Conservation (phyloP, 2,329 filamentous ascomycete species). For the Neofusicoccum sp. region DNA sequence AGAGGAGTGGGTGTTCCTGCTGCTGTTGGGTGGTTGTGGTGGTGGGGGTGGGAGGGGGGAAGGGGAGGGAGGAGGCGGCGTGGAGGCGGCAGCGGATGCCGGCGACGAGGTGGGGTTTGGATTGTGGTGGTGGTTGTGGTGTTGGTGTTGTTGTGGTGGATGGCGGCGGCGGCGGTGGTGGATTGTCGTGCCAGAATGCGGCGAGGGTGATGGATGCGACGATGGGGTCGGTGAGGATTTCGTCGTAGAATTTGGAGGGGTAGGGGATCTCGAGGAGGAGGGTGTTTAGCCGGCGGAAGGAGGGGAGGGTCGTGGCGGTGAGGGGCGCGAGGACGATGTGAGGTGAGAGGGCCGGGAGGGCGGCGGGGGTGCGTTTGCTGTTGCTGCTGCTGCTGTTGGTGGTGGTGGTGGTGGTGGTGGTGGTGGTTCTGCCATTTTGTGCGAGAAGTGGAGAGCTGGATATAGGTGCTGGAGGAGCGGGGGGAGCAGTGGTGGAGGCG, state of each 20-base stretch:
- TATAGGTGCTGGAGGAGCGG: constrained; percentile 4
- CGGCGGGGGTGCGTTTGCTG: background rate
- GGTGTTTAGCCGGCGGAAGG: constrained; percentile 57
- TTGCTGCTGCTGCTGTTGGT: constrained; percentile 4
- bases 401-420: background rate
- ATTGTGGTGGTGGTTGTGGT: constrained; percentile 6
- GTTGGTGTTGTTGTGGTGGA: background rate
- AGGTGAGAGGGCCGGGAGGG: constrained; percentile 39
- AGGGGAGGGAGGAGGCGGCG: constrained; percentile 21
- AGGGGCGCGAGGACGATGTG: constrained; percentile 55
- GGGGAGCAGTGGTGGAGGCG: background rate
- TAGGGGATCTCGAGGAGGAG: constrained; percentile 62
- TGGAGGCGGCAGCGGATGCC: constrained; percentile 50
- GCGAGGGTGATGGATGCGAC: constrained; percentile 57
- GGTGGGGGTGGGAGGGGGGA: constrained; percentile 7
- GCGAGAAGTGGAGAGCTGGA: background rate
- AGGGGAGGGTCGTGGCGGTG: constrained; percentile 53
- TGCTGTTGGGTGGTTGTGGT: background rate
- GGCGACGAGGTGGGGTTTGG: constrained; percentile 38
- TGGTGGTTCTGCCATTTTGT: constrained; percentile 14
- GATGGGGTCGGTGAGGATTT: constrained; percentile 56
- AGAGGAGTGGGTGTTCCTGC: constrained; percentile 42
- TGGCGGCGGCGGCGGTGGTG: no score
- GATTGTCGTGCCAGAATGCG: constrained; percentile 55
- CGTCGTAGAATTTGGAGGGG: constrained; percentile 59